These are phyloP conservation scores for Luffa aegyptiaca DNA, from an alignment of 306 rosid species.

Conservation along the genomic window DNA sequence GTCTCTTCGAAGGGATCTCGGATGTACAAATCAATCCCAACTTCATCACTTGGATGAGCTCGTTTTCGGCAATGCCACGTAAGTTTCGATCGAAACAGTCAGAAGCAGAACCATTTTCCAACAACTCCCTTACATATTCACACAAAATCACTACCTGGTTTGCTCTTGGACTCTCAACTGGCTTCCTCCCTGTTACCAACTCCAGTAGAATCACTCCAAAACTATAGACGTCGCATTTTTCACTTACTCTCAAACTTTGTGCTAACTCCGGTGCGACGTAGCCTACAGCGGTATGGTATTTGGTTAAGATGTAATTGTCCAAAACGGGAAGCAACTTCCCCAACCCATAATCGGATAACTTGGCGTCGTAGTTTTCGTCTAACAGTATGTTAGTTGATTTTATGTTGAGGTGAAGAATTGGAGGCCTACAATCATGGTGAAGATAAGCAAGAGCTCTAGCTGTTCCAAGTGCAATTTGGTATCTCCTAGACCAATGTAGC, in stretches of 20 bases:
- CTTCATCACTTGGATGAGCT: slow-evolving; percentile 86
- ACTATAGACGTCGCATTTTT: slow-evolving; percentile 93
- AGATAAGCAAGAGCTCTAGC: slow-evolving; percentile 86
- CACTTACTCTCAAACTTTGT: slow-evolving; percentile 76
- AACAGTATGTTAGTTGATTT: slow-evolving; percentile 87
- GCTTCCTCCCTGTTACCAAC: slow-evolving; percentile 91
- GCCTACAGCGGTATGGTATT: slow-evolving; percentile 76
- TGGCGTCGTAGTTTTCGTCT: slow-evolving; percentile 65
- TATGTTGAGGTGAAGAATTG: slow-evolving; percentile 91
- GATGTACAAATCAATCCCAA: slow-evolving; percentile 85
- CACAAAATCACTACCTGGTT: slow-evolving; percentile 81
- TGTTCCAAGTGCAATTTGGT: slow-evolving; percentile 73
- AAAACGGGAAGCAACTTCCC: slow-evolving; percentile 84
- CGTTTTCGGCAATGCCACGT: slow-evolving; percentile 67
- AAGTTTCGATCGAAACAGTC: slow-evolving; percentile 75
- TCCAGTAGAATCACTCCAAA: slow-evolving; percentile 90
- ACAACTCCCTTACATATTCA: slow-evolving; percentile 65
- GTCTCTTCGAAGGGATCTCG: slow-evolving; percentile 78
- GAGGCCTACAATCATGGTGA: slow-evolving; percentile 91
- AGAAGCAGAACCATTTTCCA: slow-evolving; percentile 76
- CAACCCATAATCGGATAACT: slow-evolving; percentile 86
- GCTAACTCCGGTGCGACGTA: slow-evolving; percentile 97
- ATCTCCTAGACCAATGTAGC: slow-evolving; percentile 71
- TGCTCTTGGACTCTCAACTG: slow-evolving; percentile 80
- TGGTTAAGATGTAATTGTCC: slow-evolving; percentile 68